phyloP scores from a whole-genome alignment of 345 rosid species.

The Theobroma cacao region DNA sequence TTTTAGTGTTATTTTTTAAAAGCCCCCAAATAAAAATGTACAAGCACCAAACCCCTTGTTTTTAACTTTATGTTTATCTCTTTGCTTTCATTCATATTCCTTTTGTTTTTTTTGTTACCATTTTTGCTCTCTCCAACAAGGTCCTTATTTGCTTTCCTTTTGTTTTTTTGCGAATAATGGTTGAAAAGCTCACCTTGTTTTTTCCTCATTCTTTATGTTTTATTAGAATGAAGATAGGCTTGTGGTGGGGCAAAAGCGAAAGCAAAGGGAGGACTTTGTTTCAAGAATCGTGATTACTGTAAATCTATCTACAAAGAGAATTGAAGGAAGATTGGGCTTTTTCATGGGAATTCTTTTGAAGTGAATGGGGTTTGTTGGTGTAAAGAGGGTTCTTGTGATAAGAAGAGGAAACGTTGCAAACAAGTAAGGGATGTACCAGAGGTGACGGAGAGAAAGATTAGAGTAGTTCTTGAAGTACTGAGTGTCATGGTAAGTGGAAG shows the following conservation, averaged over 20 bases:
- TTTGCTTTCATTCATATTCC: not conserved
- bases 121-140: not conserved
- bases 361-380: constrained; percentile 16
- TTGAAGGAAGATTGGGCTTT: constrained; percentile 11
- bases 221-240: constrained; percentile 12
- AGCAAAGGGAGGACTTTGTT: not conserved
- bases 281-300: constrained; percentile 4
- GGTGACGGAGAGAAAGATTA: too few species aligned
- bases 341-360: not conserved
- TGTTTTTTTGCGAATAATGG: not conserved
- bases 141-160: not conserved
- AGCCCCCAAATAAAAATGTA: not conserved
- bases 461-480: too few species aligned
- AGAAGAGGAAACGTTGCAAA: too few species aligned
- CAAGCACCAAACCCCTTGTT: not conserved
- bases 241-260: constrained; percentile 11
- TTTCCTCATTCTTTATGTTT: not conserved
- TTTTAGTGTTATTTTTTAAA: too few species aligned
- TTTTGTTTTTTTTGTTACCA: constrained; percentile 2
- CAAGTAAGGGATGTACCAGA: too few species aligned
- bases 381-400: too few species aligned
- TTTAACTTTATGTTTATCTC: not conserved
- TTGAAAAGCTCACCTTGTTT: not conserved
- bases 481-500: too few species aligned
- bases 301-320: not conserved